Base-by-base conservation (phyloP, 169 alveolate genomes). In the Cryptosporidium xiaoi region DNA sequence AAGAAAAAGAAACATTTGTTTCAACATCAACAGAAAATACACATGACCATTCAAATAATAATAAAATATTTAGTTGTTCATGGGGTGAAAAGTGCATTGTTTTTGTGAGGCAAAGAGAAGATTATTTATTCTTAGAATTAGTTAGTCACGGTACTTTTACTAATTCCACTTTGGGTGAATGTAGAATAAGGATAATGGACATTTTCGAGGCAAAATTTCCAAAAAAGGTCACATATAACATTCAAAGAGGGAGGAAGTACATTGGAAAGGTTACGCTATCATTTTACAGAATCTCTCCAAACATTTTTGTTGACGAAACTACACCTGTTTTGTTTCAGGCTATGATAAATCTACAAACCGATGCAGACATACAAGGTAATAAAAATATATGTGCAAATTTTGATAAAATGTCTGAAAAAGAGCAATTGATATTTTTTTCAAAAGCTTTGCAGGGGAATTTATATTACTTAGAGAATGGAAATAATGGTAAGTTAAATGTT, bases 361-460 rank as follows among this genome's bases (percentile, higher is more conserved):
- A 77, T 60, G 87, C 87, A 16, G 87, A 77, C 18, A 56, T 77
- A 24, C 12, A n/a, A n/a, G 87, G 87, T 1, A 56, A 77, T 33
- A 69, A 55, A 29, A 58, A 58, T 3, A 60, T 77, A 29, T 44
- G 46, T 40, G 71, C 71, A 44, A 64, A 77, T 46, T 33, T 77
- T n/a, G 87, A 56, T 60, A 77, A 77, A 18, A 77, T 77, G 87
- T 77, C 87, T 20, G 87, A 77, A 62, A 77, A 77, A 31, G 77
- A 77, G n/a, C 87, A 77, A 48, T 44, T 77, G 13, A 27, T 62
- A 27, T 77, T 77, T 44, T 60, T 77, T 16, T 77, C 87, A 40
- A 77, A 77, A 29, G 87, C 71, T n/a, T 60, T 77, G 16, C 87
- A 77, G 34, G 87, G 87, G 46, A 77, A 77, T 77, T 44, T 77